These are phyloP conservation scores for Apiospora aurea DNA, from an alignment of 2,329 filamentous ascomycete genomes.

Conservation along the genomic window DNA sequence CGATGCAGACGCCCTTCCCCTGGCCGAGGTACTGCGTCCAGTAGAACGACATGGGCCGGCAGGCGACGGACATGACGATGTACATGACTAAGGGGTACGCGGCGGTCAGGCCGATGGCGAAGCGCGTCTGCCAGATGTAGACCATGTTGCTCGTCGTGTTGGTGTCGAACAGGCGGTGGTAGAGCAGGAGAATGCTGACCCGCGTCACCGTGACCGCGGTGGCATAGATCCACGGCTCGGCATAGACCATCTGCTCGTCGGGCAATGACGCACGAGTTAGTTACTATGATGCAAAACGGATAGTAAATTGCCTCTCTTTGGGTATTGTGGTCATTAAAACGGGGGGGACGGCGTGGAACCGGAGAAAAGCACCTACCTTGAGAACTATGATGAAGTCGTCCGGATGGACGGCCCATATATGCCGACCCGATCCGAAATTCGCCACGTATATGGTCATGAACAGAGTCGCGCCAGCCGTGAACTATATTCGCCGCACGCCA, in stretches of 20 bases:
- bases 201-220: slow-evolving; percentile 41
- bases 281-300: neutral
- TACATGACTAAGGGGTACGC: slow-evolving; percentile 38
- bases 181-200: slow-evolving; percentile 42
- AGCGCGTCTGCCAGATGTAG: slow-evolving; percentile 34
- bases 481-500: neutral
- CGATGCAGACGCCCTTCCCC: slow-evolving; percentile 37
- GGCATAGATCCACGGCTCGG: slow-evolving; percentile 42
- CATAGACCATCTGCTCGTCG: slow-evolving; percentile 37
- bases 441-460: slow-evolving; percentile 32
- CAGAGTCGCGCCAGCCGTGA: slow-evolving; percentile 29
- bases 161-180: slow-evolving; percentile 42
- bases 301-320: too few relatives aligned
- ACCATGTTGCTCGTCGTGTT: slow-evolving; percentile 30
- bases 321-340: too few relatives aligned
- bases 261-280: neutral
- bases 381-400: slow-evolving; percentile 32
- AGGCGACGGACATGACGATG: slow-evolving; percentile 33
- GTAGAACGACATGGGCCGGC: slow-evolving; percentile 35
- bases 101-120: slow-evolving; percentile 35
- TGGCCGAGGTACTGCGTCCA: slow-evolving; percentile 36
- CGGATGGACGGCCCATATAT: slow-evolving; percentile 33
- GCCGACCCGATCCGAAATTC: slow-evolving; percentile 34
- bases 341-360: too few relatives aligned
- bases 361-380: slow-evolving; percentile 28